Base-by-base conservation (phyloP, 768 basidiomycete species). In the Lactifluus piperatus region DNA sequence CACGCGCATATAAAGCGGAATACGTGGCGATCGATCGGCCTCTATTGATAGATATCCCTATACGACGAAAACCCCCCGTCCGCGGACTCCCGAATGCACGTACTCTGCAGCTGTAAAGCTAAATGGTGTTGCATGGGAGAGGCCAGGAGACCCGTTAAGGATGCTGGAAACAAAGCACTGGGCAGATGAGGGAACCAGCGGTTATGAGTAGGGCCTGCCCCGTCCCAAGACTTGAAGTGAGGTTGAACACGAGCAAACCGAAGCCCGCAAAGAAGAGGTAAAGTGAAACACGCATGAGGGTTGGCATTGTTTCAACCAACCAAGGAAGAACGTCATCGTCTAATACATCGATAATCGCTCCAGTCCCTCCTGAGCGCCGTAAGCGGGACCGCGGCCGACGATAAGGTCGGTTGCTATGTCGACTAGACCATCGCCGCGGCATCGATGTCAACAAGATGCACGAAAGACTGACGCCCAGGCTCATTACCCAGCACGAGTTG, bases 181-280 rank as follows among this genome's bases (percentile, higher is more conserved):
- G 56, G 4, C 49, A 43, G 56, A 44, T 22, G 41, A 57, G 48
- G 30, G 56, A 57, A 44, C 48, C 39, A 24, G 49, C 16, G 18
- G 56, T 57, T 10, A 57, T 48, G 41, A 57, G 48, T 7, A 57
- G n/a, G 9, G 56, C 48, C 22, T 44, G 49, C 6, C 18, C 32
- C 6, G 22, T 51, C 22, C 56, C 56, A 13, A 44, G 43, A 3
- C 26, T 24, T 16, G 32, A 13, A 34, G 56, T 64, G 37, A 67
- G 67, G 20, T 73, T 69, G 58, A 68, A 69, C 32, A 81, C 68
- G 66, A 81, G 78, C 20, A 73, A 71, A 39, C 78, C 68, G 29
- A 82, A 71, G 39, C 78, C 76, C 34, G 75, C 72, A 65, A 83
- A 75, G 67, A 81, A 81, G 4, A 81, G 70, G 24, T 77, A 71